Evolutionary conservation across 164 flowering plant species (phyloP), one percentile per base, ranked within the genome.

Genomic region (Hamamelis virginiana): DNA sequence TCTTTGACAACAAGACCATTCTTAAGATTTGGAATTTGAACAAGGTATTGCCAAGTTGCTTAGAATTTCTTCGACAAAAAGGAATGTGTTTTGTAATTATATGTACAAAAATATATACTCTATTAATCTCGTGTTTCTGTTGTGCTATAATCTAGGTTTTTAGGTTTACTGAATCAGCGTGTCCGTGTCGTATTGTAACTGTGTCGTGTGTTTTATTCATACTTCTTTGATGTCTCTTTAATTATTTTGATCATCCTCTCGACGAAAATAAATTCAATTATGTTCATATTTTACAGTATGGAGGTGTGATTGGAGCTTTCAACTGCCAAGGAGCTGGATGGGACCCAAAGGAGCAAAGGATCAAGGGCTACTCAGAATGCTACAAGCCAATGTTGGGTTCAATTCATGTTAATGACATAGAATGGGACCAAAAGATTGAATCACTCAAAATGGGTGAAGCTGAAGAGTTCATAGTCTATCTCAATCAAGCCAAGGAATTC

Each of bases 311-410:
- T n/a, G 96, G 96, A 59, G 94, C 94, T 28, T 93, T 91, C 78
- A 93, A 93, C 80, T 89, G 97, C 76, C 98, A 93, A 82, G 97
- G 98, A 62, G 97, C 90, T 1, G 94, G 97, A 0, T 91, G 97
- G 97, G 89, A 89, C 75, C 78, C 86, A 0, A 80, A 84, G 74
- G 90, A 87, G 72, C 69, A 61, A 44, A 87, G 87, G 77, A 87
- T 91, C 78, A 87, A 73, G 69, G 93, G 98, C 64, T 73, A 83
- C 68, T 43, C 93, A 5, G 74, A 87, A 21, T 89, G 89, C 80
- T 93, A 89, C 84, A 87, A 87, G 75, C 85, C 92, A 25, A 63
- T 87, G 64, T 57, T 78, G 10, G 85, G 85, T 3, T 57, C 83
- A 1, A 81, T 87, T n/a, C 89, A 83, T 51, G 83, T 85, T 22